Conservation (phyloP, 2,329 filamentous ascomycete species). For the Microcera coccophila region DNA sequence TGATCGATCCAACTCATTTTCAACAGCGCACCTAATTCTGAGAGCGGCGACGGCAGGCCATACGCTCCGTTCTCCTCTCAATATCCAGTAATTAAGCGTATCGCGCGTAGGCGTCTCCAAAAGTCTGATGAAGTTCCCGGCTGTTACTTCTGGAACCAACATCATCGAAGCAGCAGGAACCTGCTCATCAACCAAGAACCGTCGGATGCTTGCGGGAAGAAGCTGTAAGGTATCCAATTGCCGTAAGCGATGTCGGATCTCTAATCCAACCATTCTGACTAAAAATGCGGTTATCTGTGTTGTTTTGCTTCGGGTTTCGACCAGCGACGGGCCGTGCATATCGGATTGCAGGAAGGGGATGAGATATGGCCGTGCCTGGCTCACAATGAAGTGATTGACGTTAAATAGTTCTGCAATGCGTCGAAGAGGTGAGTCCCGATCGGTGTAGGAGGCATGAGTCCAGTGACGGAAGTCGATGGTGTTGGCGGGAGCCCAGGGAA, state of each 20-base stretch:
- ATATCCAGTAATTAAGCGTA: constrained; percentile 79
- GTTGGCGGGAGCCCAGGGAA: constrained; percentile 67
- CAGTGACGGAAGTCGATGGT: constrained; percentile 63
- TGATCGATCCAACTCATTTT: constrained; percentile 80
- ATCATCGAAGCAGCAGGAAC: constrained; percentile 75
- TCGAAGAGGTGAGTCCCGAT: constrained; percentile 61
- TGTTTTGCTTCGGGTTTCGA: constrained; percentile 55
- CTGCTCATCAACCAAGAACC: constrained; percentile 78
- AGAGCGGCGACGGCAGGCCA: constrained; percentile 86
- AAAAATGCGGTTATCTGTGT: constrained; percentile 56
- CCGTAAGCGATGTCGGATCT: constrained; percentile 73
- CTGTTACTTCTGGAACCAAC: constrained; percentile 73
- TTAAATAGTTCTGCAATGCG: constrained; percentile 82
- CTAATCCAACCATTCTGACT: constrained; percentile 66
- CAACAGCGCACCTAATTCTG: constrained; percentile 76
- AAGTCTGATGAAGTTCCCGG: constrained; percentile 69
- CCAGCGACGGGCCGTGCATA: constrained; percentile 68
- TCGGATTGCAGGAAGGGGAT: constrained; percentile 80
- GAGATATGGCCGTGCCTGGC: constrained; percentile 84
- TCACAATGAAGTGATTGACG: constrained; percentile 92
- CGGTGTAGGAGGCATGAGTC: constrained; percentile 61
- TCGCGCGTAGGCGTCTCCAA: constrained; percentile 78
- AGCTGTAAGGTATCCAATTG: constrained; percentile 76
- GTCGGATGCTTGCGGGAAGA: constrained; percentile 64
- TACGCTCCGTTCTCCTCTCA: constrained; percentile 77